phyloP scores from a whole-genome alignment of 768 basidiomycete species.

The Suillus placidus region DNA sequence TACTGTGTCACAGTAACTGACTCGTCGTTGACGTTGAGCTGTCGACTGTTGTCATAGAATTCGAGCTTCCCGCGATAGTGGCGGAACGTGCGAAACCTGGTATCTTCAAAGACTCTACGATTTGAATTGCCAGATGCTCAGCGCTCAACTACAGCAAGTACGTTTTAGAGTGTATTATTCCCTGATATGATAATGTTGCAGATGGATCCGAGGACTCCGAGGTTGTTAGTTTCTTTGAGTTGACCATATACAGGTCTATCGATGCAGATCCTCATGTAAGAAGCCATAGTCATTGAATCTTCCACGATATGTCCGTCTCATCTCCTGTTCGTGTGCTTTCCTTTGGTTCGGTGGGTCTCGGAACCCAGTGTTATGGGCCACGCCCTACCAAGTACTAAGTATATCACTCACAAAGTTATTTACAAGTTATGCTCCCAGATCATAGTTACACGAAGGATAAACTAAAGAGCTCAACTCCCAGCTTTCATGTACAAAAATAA shows the following conservation, averaged over 20 bases:
- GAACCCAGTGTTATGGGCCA: neutral
- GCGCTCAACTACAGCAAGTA: neutral
- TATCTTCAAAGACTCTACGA: neutral
- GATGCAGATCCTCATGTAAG: neutral
- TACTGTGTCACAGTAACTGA: neutral
- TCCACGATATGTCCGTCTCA: neutral
- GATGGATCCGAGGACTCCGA: neutral
- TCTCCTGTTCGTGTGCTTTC: neutral
- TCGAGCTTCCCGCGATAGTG: neutral
- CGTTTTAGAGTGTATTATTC: neutral
- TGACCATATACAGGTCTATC: neutral
- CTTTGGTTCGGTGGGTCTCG: neutral
- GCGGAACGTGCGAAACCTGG: neutral
- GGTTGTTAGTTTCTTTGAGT: neutral
- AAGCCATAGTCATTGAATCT: neutral
- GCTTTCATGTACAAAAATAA: neutral
- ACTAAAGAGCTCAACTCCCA: neutral
- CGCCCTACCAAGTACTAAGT: neutral
- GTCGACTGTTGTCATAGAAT: neutral
- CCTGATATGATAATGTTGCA: neutral
- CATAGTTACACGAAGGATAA: neutral
- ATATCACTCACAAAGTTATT: neutral
- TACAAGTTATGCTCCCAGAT: neutral
- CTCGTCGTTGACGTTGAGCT: neutral
- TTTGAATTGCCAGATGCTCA: slow-evolving; percentile 2